Conservation (phyloP, 257 asterid species). For the Catharanthus roseus region DNA sequence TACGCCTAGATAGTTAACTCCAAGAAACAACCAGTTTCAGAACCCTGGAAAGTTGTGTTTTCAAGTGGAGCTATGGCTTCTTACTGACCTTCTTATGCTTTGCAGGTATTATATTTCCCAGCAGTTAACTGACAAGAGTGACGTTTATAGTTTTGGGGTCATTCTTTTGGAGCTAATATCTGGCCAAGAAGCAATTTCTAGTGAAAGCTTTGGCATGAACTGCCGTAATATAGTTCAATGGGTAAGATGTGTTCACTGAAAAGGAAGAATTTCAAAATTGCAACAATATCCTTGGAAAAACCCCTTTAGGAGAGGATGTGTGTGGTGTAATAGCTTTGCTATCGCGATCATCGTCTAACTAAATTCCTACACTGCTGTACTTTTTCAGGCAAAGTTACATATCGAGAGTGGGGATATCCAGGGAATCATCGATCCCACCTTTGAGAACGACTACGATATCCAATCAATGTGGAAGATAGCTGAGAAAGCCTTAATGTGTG, state of each 20-base stretch:
- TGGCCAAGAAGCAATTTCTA: constrained; percentile 97
- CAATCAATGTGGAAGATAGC: constrained; percentile 99
- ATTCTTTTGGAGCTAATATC: constrained; percentile 92
- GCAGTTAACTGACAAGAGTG: constrained; percentile 96
- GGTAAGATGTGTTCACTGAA: constrained; percentile 40
- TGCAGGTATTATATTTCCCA: constrained; percentile 93
- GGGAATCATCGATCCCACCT: constrained; percentile 81
- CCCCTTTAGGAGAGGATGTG: not conserved
- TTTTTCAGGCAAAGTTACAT: constrained; percentile 69
- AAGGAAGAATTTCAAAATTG: not conserved
- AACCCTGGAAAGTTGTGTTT: not conserved
- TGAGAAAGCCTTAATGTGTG: constrained; percentile 93
- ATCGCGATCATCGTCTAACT: not conserved
- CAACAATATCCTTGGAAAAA: not conserved
- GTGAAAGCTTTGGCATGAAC: constrained; percentile 73
- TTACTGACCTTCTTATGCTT: not conserved
- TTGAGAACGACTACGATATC: constrained; percentile 59
- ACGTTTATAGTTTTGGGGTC: constrained; percentile 92
- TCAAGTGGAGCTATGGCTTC: not conserved
- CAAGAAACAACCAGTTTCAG: not conserved
- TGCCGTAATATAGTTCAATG: constrained; percentile 95
- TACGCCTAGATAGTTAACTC: not conserved
- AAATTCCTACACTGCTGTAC: too few species aligned
- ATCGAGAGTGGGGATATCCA: constrained; percentile 96
- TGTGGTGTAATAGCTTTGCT: not conserved